Percentiles rank a stretch among this genome's conserved stretches.
These are phyloP conservation scores for Flaveria robusta DNA, from an alignment of 129 eudicot species.

Conservation along the genomic window DNA sequence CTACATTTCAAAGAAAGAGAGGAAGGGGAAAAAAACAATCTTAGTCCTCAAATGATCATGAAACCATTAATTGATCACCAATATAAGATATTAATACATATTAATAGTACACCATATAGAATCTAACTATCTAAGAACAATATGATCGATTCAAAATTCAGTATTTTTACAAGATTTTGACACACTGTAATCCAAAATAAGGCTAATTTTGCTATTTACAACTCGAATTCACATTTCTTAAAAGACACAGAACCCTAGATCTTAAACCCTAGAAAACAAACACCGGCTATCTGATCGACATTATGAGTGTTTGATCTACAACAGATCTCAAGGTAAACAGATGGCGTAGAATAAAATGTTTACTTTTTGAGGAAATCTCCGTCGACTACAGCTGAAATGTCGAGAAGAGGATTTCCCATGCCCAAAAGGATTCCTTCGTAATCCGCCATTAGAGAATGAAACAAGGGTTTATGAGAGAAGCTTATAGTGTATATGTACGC, in stretches of 20 bases:
- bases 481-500: no score
- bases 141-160: background rate
- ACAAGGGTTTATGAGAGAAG: no score
- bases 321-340: background rate
- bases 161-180: background rate
- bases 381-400: slow-evolving; percentile 78
- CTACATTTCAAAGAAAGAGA: slow-evolving; percentile 31
- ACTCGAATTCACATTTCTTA: slow-evolving; percentile 4
- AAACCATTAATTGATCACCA: background rate
- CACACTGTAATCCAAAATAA: background rate
- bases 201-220: background rate
- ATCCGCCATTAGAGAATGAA: slow-evolving; percentile 29
- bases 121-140: background rate
- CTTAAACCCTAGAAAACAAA: slow-evolving; percentile 13
- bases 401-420: slow-evolving; percentile 90
- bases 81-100: background rate
- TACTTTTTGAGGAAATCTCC: slow-evolving; percentile 70
- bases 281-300: background rate
- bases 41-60: slow-evolving; percentile 4
- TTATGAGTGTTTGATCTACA: background rate
- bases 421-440: slow-evolving; percentile 68
- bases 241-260: background rate
- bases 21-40: background rate
- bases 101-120: no score
- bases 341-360: background rate